Percentiles rank a stretch among this genome's conserved stretches.
These are phyloP conservation scores for Raphidocelis subcapitata DNA, from an alignment of 139 green algal species.

Conservation along the genomic window DNA sequence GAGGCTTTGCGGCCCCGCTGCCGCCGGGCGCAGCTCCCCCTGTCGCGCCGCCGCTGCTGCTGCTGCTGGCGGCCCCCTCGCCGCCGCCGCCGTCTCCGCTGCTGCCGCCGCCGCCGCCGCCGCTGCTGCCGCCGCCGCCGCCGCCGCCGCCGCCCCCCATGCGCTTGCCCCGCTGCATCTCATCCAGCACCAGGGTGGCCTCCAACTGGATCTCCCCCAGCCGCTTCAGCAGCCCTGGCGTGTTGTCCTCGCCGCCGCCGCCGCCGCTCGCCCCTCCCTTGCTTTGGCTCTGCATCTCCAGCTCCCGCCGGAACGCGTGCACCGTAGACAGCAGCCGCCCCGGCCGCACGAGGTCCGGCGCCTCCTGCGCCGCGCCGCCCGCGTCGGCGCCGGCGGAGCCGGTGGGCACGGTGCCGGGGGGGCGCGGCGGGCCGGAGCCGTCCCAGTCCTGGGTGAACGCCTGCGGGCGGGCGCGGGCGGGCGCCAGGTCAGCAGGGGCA, in stretches of 20 bases:
- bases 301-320: conserved; percentile 24
- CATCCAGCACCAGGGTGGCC: conserved; percentile 45
- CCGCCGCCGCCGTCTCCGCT: too few species aligned
- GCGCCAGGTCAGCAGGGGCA: too few species aligned
- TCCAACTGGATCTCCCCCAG: conserved; percentile 44
- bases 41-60: too few species aligned
- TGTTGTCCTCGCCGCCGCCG: not conserved
- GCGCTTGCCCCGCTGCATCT: conserved; percentile 21
- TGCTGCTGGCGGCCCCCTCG: too few species aligned
- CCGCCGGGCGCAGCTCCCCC: too few species aligned
- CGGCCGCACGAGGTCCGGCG: conserved; percentile 48
- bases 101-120: too few species aligned
- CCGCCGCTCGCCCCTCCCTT: not conserved
- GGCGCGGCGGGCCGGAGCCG: conserved; percentile 16
- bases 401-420: not conserved
- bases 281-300: conserved; percentile 17
- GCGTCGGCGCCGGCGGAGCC: too few species aligned
- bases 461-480: not conserved
- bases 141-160: not conserved
- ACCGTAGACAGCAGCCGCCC: conserved; percentile 54
- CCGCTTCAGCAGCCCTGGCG: conserved; percentile 20
- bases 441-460: conserved; percentile 25
- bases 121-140: too few species aligned
- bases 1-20: too few species aligned
- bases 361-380: not conserved